phyloP scores from a whole-genome alignment of 257 asterid genomes.

The Ophiorrhiza pumila region DNA sequence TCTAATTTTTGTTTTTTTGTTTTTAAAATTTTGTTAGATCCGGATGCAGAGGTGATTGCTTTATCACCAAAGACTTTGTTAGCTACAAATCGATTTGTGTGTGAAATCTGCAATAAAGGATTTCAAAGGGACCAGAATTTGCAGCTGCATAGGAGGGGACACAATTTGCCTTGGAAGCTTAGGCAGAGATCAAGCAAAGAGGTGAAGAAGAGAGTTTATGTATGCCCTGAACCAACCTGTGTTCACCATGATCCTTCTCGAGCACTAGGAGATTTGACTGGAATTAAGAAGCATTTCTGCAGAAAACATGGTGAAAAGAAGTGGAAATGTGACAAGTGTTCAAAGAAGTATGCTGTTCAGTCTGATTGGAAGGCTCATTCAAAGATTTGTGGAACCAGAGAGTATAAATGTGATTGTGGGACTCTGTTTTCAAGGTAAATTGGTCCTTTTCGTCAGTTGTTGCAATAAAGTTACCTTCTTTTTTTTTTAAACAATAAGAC shows the following conservation, averaged over 20 bases:
- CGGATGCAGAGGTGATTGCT: slow-evolving; percentile 83
- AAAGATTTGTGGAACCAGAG: slow-evolving; percentile 80
- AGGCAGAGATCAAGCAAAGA: slow-evolving; percentile 64
- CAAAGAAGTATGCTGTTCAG: slow-evolving; percentile 82
- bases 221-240: slow-evolving; percentile 74
- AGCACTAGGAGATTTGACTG: slow-evolving; percentile 84
- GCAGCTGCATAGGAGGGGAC: slow-evolving; percentile 90
- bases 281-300: slow-evolving; percentile 86
- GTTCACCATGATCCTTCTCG: slow-evolving; percentile 82
- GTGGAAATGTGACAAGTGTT: slow-evolving; percentile 79
- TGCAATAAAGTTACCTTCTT: not conserved
- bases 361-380: slow-evolving; percentile 95
- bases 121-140: slow-evolving; percentile 89
- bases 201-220: slow-evolving; percentile 66
- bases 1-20: slow-evolving; percentile 3
- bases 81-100: slow-evolving; percentile 79
- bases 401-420: slow-evolving; percentile 86
- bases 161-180: slow-evolving; percentile 84
- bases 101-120: slow-evolving; percentile 83
- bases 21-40: slow-evolving; percentile 64
- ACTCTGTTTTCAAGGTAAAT: slow-evolving; percentile 67
- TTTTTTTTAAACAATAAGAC: not conserved
- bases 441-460: not conserved
- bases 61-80: slow-evolving; percentile 64
- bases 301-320: slow-evolving; percentile 92